Evolutionary conservation across 208 protist species (phyloP), one percentile per base, ranked within the genome.

Genomic region (Hexamita inflata): DNA sequence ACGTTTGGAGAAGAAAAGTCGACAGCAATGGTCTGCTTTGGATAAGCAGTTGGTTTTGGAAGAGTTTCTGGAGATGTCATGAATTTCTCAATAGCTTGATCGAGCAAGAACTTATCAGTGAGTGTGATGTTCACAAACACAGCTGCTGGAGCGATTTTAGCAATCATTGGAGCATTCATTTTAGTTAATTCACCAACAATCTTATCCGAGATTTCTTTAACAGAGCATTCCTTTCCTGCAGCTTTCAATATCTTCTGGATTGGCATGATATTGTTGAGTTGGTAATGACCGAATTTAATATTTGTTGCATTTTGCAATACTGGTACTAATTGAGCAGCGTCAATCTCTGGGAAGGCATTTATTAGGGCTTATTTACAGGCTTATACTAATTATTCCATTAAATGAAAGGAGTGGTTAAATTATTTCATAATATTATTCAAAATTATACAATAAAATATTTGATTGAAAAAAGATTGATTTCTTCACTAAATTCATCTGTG

Each of bases 1-100:
- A 97, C 93, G 84, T 98, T 98, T 42, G 93, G 93, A 59, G 91
- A 94, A 0, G 91, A 95, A 84, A 95, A 96, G 84, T 97, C 94
- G 19, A 96, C 89, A 65, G 95, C 79, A n/a, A 97, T 84, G 2
- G 2, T 38, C 35, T 75, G 11, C 7, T 4, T 11, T 7, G 58
- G 57, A n/a, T 35, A 1, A 15, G 7, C 24, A 35, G 73, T 58
- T 32, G 73, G 73, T 7, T 35, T 9, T 34, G 73, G 73, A 7
- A 58, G 41, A 19, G 2, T 32, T 2, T 4, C 38, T 15, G 58
- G 34, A 53, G 29, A 15, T 9, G 29, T 34, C 58, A 76, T 39
- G 38, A 64, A 70, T n/a, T 45, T 70, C 2, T 70, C 35, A 24
- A 24, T 42, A 19, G 30, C 26, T 34, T 13, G 15, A 29, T 11